Evolutionary conservation across 306 rosid genomes (phyloP).

Genomic region (Carpinus viminea): DNA sequence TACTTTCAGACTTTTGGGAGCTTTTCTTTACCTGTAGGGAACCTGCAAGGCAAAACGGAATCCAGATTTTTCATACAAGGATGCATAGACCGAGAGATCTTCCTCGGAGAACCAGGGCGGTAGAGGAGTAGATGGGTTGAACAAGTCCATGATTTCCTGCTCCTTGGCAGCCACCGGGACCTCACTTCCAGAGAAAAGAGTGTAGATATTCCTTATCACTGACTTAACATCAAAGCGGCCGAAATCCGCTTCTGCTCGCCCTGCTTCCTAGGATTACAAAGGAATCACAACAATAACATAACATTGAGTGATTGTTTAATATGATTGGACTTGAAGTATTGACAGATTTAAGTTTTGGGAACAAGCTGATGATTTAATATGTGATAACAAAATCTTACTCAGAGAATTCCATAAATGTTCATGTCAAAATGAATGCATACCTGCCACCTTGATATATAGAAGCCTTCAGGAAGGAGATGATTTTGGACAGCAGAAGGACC

Average conservation of each 20-base stretch:
- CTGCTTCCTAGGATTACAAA: constrained; percentile 39
- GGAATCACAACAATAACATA: background rate
- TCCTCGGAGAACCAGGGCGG: constrained; percentile 64
- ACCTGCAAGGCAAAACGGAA: constrained; percentile 51
- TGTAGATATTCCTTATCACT: constrained; percentile 53
- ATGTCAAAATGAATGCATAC: constrained; percentile 20
- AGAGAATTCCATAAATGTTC: no score
- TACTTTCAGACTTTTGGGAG: background rate
- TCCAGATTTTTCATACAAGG: constrained; percentile 58
- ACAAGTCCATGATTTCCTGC: constrained; percentile 68
- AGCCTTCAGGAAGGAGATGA: constrained; percentile 57
- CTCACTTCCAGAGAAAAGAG: constrained; percentile 56
- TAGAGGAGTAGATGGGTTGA: constrained; percentile 49
- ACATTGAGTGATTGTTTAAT: no score
- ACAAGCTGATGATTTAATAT: no score
- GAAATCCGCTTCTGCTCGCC: constrained; percentile 61
- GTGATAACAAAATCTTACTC: no score
- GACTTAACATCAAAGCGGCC: constrained; percentile 57
- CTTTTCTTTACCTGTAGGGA: constrained; percentile 50
- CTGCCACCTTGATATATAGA: constrained; percentile 57
- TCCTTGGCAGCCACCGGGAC: constrained; percentile 47
- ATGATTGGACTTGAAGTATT: no score
- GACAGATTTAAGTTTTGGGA: no score
- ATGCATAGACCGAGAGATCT: constrained; percentile 54
- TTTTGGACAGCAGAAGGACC: constrained; percentile 38